These are phyloP conservation scores for Diplodia seriata DNA, from an alignment of 2,329 filamentous ascomycete genomes.

Conservation along the genomic window DNA sequence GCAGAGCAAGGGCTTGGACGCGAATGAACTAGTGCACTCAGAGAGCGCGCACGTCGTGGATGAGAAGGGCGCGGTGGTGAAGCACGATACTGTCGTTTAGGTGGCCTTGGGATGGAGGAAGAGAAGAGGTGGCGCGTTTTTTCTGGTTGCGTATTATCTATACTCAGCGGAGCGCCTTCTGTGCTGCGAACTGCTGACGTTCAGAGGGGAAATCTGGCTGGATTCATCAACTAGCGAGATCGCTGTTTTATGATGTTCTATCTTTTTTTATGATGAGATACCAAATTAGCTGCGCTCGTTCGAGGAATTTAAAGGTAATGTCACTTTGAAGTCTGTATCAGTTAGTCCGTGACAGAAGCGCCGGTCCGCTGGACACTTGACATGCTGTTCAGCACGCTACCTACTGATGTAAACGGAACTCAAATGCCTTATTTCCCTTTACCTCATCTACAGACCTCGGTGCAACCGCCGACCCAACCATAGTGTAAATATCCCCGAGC, in stretches of 20 bases:
- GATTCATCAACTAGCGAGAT: too few species aligned
- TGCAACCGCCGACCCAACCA: not conserved
- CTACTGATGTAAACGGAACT: not conserved
- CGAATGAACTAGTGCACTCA: not conserved
- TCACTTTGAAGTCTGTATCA: not conserved
- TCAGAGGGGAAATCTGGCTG: not conserved
- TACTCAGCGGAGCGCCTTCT: not conserved
- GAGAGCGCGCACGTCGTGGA: not conserved
- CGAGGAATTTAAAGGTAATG: not conserved
- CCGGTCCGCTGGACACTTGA: not conserved
- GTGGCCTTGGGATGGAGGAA: not conserved
- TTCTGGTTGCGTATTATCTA: not conserved
- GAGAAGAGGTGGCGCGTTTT: not conserved
- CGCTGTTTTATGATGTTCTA: not conserved
- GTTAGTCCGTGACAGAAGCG: not conserved
- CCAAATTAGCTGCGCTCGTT: conserved; percentile 11
- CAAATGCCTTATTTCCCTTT: not conserved
- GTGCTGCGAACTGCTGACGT: not conserved
- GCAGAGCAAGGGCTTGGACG: conserved; percentile 23
- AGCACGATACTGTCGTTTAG: conserved; percentile 9
- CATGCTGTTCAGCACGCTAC: not conserved
- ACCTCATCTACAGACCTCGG: not conserved
- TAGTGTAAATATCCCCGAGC: not conserved
- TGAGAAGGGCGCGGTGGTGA: conserved; percentile 18
- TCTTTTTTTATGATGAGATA: conserved; percentile 16